Evolutionary conservation across 2,329 filamentous ascomycete species (phyloP).

Genomic region (Aspergillus sp.): DNA sequence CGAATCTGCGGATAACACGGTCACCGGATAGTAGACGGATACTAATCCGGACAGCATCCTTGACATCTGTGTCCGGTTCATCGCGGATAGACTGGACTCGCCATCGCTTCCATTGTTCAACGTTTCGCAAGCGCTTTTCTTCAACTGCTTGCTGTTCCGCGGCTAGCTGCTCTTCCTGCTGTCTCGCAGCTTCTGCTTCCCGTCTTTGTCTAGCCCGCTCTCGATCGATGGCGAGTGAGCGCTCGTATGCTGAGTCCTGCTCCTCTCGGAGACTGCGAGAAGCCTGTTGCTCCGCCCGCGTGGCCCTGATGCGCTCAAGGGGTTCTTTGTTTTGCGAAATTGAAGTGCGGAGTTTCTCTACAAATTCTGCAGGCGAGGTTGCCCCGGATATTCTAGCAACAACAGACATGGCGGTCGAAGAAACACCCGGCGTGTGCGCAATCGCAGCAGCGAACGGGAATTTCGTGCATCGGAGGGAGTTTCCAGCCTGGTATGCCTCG

Average conservation of each 20-base stretch:
- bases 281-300: slow-evolving; percentile 76
- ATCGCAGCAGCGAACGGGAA: slow-evolving; percentile 88
- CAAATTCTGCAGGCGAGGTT: slow-evolving; percentile 67
- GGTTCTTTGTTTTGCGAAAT: slow-evolving; percentile 76
- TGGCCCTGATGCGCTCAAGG: slow-evolving; percentile 70
- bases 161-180: slow-evolving; percentile 65
- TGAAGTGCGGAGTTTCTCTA: slow-evolving; percentile 71
- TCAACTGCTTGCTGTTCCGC: slow-evolving; percentile 64
- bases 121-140: slow-evolving; percentile 55
- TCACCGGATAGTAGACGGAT: slow-evolving; percentile 65
- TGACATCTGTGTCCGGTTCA: slow-evolving; percentile 66
- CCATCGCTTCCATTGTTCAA: slow-evolving; percentile 77
- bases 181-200: slow-evolving; percentile 69
- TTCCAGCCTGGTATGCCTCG: slow-evolving; percentile 91
- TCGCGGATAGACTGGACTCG: slow-evolving; percentile 64
- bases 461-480: slow-evolving; percentile 82
- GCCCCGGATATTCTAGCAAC: slow-evolving; percentile 76
- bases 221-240: slow-evolving; percentile 81
- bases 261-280: slow-evolving; percentile 78
- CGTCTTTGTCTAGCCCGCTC: slow-evolving; percentile 75
- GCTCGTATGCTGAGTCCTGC: slow-evolving; percentile 92
- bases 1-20: slow-evolving; percentile 75
- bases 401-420: slow-evolving; percentile 85
- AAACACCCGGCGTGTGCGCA: slow-evolving; percentile 81
- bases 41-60: slow-evolving; percentile 71